Evolutionary conservation across 805 yeast species (phyloP).

Genomic region (Suhomyces sp.): DNA sequence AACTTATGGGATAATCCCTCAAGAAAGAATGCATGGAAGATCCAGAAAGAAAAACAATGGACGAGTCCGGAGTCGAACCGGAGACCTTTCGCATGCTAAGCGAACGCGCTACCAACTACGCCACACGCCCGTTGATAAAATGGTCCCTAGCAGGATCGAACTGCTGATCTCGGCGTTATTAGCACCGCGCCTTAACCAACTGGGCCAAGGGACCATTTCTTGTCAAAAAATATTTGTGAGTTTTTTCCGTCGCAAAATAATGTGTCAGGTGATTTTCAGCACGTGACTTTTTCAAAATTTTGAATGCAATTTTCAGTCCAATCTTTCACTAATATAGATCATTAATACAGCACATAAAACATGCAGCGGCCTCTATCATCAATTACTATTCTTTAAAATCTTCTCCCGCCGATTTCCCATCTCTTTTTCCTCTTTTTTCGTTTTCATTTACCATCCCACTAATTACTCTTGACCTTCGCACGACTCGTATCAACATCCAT

Average conservation of each 20-base stretch:
- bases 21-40: too few species aligned
- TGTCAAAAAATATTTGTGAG: too few species aligned
- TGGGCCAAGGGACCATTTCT: constrained; percentile 49
- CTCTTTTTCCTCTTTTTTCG: not conserved
- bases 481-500: constrained; percentile 4
- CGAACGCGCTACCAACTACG: constrained; percentile 82
- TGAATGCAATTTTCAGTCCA: too few species aligned
- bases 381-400: too few species aligned
- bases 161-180: constrained; percentile 71
- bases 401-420: too few species aligned
- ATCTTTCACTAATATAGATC: too few species aligned
- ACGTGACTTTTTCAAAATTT: too few species aligned
- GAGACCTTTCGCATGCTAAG: constrained; percentile 80
- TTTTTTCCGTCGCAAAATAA: too few species aligned
- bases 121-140: constrained; percentile 61
- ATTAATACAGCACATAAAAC: too few species aligned
- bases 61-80: constrained; percentile 78
- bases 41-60: constrained; percentile 34
- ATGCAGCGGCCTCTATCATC: too few species aligned
- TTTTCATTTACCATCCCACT: not conserved
- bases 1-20: too few species aligned
- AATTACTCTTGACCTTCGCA: not conserved
- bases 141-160: constrained; percentile 89
- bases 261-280: too few species aligned
- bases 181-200: constrained; percentile 56